phyloP scores from a whole-genome alignment of 257 asterid genomes.

The Gynochthodes officinalis region DNA sequence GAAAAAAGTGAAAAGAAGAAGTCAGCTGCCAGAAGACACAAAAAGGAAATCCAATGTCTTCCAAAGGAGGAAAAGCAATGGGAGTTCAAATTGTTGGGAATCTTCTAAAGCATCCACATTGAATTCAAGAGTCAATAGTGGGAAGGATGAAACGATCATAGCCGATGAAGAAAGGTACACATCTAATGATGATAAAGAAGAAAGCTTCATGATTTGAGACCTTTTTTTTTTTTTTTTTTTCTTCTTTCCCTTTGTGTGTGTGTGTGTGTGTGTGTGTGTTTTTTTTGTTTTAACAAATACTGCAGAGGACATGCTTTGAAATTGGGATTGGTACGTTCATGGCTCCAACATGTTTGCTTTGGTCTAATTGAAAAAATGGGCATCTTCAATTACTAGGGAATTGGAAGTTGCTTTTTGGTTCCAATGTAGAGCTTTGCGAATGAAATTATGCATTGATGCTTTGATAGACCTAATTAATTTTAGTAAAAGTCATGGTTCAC shows the following conservation, averaged over 20 bases:
- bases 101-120: conserved; percentile 27
- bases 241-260: too few relatives aligned
- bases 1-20: neutral
- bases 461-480: too few relatives aligned
- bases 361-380: neutral
- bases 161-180: conserved; percentile 1
- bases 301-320: neutral
- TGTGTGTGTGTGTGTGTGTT: too few relatives aligned
- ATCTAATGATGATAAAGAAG: conserved; percentile 14
- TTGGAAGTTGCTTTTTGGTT: too few relatives aligned
- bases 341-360: neutral
- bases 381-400: neutral
- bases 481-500: too few relatives aligned
- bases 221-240: neutral
- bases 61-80: conserved; percentile 1
- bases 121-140: conserved; percentile 20
- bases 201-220: neutral
- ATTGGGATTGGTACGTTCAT: neutral
- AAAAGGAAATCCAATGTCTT: neutral
- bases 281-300: too few relatives aligned
- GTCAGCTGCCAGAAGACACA: neutral
- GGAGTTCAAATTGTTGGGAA: conserved; percentile 10
- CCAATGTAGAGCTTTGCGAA: too few relatives aligned
- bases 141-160: conserved; percentile 3
- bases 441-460: too few relatives aligned